Conservation (phyloP, 257 asterid genomes). For the Henckelia pumila region DNA sequence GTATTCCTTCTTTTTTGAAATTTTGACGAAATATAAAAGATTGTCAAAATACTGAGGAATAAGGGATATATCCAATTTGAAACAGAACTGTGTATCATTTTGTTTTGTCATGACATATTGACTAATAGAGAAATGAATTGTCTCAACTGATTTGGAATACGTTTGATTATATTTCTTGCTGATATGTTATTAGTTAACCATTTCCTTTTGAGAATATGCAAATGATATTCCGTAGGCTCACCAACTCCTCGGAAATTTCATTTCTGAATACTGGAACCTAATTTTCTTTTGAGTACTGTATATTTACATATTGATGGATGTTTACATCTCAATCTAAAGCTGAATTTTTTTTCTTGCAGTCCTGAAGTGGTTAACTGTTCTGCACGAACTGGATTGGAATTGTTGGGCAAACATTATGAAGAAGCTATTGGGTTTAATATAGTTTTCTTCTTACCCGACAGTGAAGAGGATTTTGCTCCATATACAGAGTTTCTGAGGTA, state of each 20-base stretch:
- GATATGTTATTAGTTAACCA: constrained; percentile 17
- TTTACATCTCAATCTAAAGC: constrained; percentile 8
- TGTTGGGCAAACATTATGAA: constrained; percentile 75
- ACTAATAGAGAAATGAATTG: not conserved
- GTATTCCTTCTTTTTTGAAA: not conserved
- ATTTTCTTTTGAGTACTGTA: not conserved
- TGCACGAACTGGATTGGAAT: constrained; percentile 89
- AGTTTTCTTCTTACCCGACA: constrained; percentile 85
- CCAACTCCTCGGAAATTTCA: not conserved
- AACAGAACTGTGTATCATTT: not conserved
- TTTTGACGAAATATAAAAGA: not conserved
- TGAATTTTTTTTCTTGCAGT: constrained; percentile 39
- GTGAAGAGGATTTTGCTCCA: constrained; percentile 89
- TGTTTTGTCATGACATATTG: not conserved
- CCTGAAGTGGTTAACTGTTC: constrained; percentile 87
- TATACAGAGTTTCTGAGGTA: constrained; percentile 86
- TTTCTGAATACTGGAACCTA: not conserved
- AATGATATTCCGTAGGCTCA: not conserved
- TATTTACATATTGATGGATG: not conserved
- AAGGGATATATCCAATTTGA: not conserved
- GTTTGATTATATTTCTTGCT: not conserved
- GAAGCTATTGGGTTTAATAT: constrained; percentile 83
- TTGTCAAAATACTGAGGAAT: not conserved
- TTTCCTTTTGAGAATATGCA: not conserved
- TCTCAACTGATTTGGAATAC: not conserved